Conservation (phyloP, 1,139 yeast genomes). For the Pneumocystis oryctolagi region DNA sequence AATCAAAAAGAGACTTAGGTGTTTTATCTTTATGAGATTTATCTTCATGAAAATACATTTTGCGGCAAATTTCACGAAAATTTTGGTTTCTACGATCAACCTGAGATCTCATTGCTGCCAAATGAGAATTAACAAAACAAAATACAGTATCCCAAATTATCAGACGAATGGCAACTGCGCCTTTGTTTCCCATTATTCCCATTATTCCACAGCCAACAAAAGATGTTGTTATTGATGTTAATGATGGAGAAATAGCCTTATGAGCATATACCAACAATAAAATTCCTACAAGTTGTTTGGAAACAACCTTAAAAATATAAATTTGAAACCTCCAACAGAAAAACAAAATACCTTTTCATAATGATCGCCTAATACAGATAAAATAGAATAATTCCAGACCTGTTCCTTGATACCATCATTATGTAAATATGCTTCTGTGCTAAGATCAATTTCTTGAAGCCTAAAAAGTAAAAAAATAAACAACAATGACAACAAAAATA, state of each 20-base stretch:
- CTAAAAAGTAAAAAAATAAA: background rate
- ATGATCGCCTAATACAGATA: conserved; percentile 8
- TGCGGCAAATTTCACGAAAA: conserved; percentile 7
- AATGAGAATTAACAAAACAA: conserved; percentile 10
- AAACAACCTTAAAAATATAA: conserved; percentile 2
- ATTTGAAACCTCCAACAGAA: background rate
- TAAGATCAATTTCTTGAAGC: conserved; percentile 11
- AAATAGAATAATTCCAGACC: conserved; percentile 3
- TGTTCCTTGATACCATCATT: conserved; percentile 5
- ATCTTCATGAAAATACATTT: conserved; percentile 4
- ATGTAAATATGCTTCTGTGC: conserved; percentile 11
- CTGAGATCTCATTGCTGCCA: conserved; percentile 8
- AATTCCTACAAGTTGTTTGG: conserved; percentile 12
- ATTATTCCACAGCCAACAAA: conserved; percentile 11
- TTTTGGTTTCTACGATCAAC: conserved; percentile 9
- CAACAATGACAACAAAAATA: background rate
- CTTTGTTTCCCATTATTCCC: conserved; percentile 11
- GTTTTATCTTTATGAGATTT: background rate
- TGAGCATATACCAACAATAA: conserved; percentile 10
- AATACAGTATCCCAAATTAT: conserved; percentile 8
- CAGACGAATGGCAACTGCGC: conserved; percentile 10
- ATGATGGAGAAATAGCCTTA: conserved; percentile 7
- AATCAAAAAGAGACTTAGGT: background rate
- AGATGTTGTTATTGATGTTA: conserved; percentile 6
- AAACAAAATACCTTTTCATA: conserved; percentile 3